Evolutionary conservation across 805 yeast species (phyloP), one percentile per base, ranked within the genome.

Genomic region (Isabelozyma heimii): DNA sequence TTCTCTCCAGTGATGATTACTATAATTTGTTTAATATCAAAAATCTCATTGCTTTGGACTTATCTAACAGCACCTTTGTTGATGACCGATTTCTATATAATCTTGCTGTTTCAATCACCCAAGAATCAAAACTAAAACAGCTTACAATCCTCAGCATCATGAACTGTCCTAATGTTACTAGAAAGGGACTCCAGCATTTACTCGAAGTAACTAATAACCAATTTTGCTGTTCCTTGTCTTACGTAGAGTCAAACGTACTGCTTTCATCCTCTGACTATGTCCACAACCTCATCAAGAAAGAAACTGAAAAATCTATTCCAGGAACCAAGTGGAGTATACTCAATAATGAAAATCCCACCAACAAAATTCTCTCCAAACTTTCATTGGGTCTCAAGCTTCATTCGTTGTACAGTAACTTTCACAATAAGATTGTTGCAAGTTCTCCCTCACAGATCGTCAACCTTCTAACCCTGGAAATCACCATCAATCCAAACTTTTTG

Each of bases 41-140:
- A 10, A 54, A 55, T 26, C 53, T 71, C 14, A 57, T 56, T 24
- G 73, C 63, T 5, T 45, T 71, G 30, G 65, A 70, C 47, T 40
- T 73, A 9, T 70, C 77, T 1, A 59, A 63, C 33, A 59, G 58
- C 37, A 42, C 42, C 0, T 41, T 46, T 9, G 56, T 72, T 9
- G 70, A 70, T 52, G 76, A 72, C 52, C 61, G 52, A 37, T 66
- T 61, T 28, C 42, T 72, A 5, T 52, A 57, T 42, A 63, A 63
- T 20, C 47, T 72, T n/a, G 40, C 50, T 9, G 40, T 53, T 10
- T 47, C 58, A 42, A 46, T 63, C 15, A 52, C 54, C 1, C 49
- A 47, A n/a, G 52, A 56, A 16, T 56, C 51, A 38, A 53, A 52
- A 33, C 17, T 66, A 2, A 42, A 54, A 2, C 53, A 52, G 7